These are phyloP conservation scores for Nicotiana sylvestris DNA, from an alignment of 257 asterid genomes.

Conservation along the genomic window DNA sequence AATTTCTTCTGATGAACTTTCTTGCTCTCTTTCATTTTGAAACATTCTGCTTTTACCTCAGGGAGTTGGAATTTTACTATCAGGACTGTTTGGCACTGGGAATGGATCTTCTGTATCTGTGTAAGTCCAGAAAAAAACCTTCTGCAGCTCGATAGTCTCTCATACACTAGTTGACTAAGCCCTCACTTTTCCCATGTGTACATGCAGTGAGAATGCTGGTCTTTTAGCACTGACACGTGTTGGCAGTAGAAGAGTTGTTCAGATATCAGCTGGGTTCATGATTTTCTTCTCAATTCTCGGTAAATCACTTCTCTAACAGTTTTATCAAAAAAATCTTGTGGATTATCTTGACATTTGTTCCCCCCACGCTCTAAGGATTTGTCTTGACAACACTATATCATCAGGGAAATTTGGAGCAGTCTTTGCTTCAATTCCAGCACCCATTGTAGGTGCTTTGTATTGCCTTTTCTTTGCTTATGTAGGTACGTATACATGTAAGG, in stretches of 20 bases:
- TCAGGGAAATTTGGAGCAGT: conserved; percentile 94
- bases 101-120: conserved; percentile 86
- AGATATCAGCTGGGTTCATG: conserved; percentile 95
- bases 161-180: neutral
- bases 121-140: conserved; percentile 38
- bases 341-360: neutral
- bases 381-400: neutral
- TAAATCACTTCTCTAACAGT: conserved; percentile 17
- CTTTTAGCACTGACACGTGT: conserved; percentile 86
- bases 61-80: conserved; percentile 79
- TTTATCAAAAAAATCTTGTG: neutral
- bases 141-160: neutral
- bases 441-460: conserved; percentile 81
- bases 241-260: conserved; percentile 93
- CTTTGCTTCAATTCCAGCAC: conserved; percentile 92
- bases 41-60: conserved; percentile 23
- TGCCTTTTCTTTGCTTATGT: conserved; percentile 91
- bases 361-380: neutral
- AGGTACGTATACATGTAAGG: conserved; percentile 38
- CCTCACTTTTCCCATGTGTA: conserved; percentile 9
- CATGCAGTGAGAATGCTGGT: conserved; percentile 80
- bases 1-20: neutral
- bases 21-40: neutral
- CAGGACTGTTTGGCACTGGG: conserved; percentile 79
- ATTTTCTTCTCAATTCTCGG: conserved; percentile 91